These are phyloP conservation scores for Trichophyton schoenleinii DNA, from an alignment of 2,329 filamentous ascomycete genomes.

Conservation along the genomic window DNA sequence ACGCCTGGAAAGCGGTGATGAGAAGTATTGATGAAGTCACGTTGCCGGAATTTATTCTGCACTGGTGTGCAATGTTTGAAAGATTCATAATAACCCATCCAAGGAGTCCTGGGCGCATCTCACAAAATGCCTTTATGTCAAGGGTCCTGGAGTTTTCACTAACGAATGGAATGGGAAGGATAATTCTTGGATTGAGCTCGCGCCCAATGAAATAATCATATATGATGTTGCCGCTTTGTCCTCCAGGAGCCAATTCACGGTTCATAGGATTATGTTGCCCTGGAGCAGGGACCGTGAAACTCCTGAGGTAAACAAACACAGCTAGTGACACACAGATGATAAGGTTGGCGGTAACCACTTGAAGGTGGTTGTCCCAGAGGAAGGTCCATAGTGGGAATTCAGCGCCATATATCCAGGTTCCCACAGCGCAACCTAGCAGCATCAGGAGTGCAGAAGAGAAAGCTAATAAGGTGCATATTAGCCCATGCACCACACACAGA, in stretches of 20 bases:
- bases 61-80: slow-evolving; percentile 75
- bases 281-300: slow-evolving; percentile 59
- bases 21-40: slow-evolving; percentile 78
- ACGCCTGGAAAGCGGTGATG: slow-evolving; percentile 59
- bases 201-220: slow-evolving; percentile 97
- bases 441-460: slow-evolving; percentile 64
- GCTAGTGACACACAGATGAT: slow-evolving; percentile 61
- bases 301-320: slow-evolving; percentile 66
- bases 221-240: slow-evolving; percentile 67
- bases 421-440: slow-evolving; percentile 55
- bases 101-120: slow-evolving; percentile 81
- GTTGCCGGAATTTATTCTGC: slow-evolving; percentile 62
- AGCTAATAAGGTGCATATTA: slow-evolving; percentile 37
- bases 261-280: slow-evolving; percentile 53
- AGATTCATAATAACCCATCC: slow-evolving; percentile 81
- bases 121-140: slow-evolving; percentile 81
- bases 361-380: slow-evolving; percentile 80
- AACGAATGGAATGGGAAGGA: slow-evolving; percentile 54
- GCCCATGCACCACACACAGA: slow-evolving; percentile 10
- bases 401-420: slow-evolving; percentile 63
- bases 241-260: slow-evolving; percentile 70
- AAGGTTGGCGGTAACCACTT: slow-evolving; percentile 72
- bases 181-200: slow-evolving; percentile 79
- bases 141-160: slow-evolving; percentile 50
- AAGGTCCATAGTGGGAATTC: slow-evolving; percentile 84